A percentile compares a stretch with the other conserved stretches of the same genome.
These are phyloP conservation scores for Triticum aestivum DNA, from an alignment of 176 grass and related monocot genomes.

Conservation along the genomic window DNA sequence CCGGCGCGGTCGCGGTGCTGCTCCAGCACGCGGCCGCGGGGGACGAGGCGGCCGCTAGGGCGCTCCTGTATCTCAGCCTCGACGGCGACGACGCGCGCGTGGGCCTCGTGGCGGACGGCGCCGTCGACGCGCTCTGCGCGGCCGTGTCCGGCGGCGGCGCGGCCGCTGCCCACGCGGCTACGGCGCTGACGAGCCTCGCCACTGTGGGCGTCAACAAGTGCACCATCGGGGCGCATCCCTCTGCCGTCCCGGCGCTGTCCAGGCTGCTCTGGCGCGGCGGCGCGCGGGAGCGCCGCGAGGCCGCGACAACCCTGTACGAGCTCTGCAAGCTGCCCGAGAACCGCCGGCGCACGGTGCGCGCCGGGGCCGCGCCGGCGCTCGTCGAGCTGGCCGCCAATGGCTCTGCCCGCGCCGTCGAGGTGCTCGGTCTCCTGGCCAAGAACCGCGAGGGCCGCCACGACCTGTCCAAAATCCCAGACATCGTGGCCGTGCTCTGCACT, in stretches of 20 bases:
- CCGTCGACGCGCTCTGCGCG: slow-evolving; percentile 64
- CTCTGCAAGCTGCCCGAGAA: slow-evolving; percentile 92
- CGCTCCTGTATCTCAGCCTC: slow-evolving; percentile 66
- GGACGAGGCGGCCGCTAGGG: slow-evolving; percentile 46
- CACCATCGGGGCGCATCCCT: slow-evolving; percentile 75
- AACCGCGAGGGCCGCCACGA: slow-evolving; percentile 74
- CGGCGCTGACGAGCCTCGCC: slow-evolving; percentile 83
- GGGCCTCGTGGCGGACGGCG: slow-evolving; percentile 75
- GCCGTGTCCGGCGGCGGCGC: slow-evolving; percentile 38
- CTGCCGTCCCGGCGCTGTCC: slow-evolving; percentile 52
- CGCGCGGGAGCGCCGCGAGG: slow-evolving; percentile 68
- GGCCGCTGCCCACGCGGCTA: slow-evolving; percentile 62
- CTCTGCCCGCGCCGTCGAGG: slow-evolving; percentile 80
- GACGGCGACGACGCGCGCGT: slow-evolving; percentile 89
- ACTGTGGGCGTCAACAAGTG: slow-evolving; percentile 94
- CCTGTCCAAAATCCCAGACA: slow-evolving; percentile 45
- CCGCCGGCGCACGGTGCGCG: slow-evolving; percentile 57
- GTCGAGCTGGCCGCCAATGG: slow-evolving; percentile 57
- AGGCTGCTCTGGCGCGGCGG: slow-evolving; percentile 51
- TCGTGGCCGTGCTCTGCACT: slow-evolving; percentile 51
- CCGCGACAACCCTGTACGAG: slow-evolving; percentile 83
- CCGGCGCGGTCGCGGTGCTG: slow-evolving; percentile 52
- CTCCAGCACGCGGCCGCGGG: slow-evolving; percentile 53
- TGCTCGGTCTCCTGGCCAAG: slow-evolving; percentile 73
- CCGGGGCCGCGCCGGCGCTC: slow-evolving; percentile 52